These are phyloP conservation scores for Dacryopinax primogenitus DNA, from an alignment of 768 basidiomycete genomes.

Conservation along the genomic window DNA sequence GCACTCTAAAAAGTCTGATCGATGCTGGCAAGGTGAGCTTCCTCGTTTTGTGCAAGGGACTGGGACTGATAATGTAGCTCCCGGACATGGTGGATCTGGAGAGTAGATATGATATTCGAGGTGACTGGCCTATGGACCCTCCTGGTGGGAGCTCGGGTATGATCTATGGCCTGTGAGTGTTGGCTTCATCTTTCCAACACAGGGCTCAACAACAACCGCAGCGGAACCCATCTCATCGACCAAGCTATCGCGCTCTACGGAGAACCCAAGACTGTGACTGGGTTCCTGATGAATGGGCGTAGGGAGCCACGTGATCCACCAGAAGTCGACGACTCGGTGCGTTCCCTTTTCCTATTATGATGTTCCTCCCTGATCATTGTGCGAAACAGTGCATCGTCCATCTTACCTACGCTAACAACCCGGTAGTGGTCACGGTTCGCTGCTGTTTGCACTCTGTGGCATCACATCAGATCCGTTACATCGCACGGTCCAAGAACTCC, in stretches of 20 bases:
- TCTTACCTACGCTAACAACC: constrained; percentile 11
- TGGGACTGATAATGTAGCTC: too few species aligned
- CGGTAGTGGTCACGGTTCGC: constrained; percentile 11
- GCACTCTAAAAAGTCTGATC: neutral
- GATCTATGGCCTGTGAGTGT: constrained; percentile 7
- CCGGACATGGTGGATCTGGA: too few species aligned
- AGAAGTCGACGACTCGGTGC: constrained; percentile 13
- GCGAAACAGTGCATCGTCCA: constrained; percentile 10
- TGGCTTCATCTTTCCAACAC: neutral
- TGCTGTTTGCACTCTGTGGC: constrained; percentile 8
- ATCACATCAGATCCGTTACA: constrained; percentile 11
- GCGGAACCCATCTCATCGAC: constrained; percentile 11
- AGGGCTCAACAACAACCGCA: neutral
- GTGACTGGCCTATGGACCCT: neutral
- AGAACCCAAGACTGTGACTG: constrained; percentile 9
- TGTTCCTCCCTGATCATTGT: neutral
- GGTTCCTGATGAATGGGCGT: constrained; percentile 7
- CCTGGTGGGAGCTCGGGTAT: neutral
- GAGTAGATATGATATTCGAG: neutral
- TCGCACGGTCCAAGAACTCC: neutral
- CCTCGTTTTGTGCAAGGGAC: neutral
- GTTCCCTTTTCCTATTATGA: neutral
- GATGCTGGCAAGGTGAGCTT: constrained; percentile 3
- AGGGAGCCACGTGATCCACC: constrained; percentile 6
- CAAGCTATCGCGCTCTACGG: constrained; percentile 12